Evolutionary conservation across 805 yeast genomes (phyloP).

Genomic region (Metschnikowia lochheadii): DNA sequence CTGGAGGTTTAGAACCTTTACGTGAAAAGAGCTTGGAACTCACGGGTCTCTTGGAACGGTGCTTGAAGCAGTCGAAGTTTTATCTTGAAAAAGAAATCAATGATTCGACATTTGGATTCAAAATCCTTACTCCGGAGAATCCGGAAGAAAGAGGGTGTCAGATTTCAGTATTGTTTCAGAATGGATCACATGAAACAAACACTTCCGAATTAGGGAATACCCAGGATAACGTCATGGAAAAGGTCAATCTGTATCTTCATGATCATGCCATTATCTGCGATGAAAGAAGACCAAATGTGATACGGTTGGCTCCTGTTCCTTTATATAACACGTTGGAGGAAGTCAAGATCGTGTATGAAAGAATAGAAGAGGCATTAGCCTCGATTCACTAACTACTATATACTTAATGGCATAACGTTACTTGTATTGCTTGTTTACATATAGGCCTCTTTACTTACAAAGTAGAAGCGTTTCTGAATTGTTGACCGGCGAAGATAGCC

Average conservation of each 20-base stretch:
- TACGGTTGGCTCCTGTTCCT: conserved; percentile 84
- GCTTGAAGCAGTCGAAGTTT: conserved; percentile 44
- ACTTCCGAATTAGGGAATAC: not conserved
- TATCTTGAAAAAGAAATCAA: conserved; percentile 33
- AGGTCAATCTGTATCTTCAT: conserved; percentile 47
- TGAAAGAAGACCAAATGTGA: conserved; percentile 87
- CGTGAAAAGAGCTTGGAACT: conserved; percentile 53
- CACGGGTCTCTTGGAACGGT: conserved; percentile 52
- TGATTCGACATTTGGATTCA: conserved; percentile 41
- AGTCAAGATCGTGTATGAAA: conserved; percentile 43
- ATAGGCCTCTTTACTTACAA: conserved; percentile 25
- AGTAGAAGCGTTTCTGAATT: conserved; percentile 63
- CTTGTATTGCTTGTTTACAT: not conserved
- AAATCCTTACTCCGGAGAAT: conserved; percentile 68
- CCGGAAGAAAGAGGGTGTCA: conserved; percentile 71
- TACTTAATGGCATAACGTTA: not conserved
- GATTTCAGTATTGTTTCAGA: conserved; percentile 62
- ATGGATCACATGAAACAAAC: conserved; percentile 17
- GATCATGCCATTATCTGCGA: conserved; percentile 72
- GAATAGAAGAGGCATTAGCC: conserved; percentile 41
- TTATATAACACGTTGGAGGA: conserved; percentile 76
- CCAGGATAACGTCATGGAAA: conserved; percentile 56
- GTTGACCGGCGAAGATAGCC: conserved; percentile 91
- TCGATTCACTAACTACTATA: not conserved
- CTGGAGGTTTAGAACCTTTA: conserved; percentile 61